phyloP scores from a whole-genome alignment of 169 alveolate species.

The Eimeria maxima region DNA sequence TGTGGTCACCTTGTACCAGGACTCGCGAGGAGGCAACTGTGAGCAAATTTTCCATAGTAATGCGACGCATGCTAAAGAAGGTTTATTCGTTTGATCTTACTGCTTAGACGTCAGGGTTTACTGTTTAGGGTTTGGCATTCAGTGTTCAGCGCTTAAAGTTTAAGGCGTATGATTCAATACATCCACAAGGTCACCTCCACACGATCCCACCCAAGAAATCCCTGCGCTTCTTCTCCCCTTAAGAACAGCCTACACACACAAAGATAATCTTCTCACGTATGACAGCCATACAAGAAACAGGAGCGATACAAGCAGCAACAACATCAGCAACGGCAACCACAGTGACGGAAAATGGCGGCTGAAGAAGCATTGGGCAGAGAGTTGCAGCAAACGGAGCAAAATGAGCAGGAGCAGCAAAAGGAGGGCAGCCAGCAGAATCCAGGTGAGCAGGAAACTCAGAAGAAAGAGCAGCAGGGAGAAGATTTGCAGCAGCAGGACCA shows the following conservation, averaged over 20 bases:
- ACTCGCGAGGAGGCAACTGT: neutral
- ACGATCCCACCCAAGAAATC: neutral
- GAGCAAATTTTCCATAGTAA: too few relatives aligned
- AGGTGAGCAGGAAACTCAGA: neutral
- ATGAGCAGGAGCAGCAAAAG: neutral
- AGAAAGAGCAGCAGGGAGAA: neutral
- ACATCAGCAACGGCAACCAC: neutral
- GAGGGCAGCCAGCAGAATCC: neutral
- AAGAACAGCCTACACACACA: neutral
- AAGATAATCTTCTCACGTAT: neutral
- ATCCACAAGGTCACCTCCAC: neutral
- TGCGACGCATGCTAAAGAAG: too few relatives aligned
- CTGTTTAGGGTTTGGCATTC: neutral
- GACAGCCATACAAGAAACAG: neutral
- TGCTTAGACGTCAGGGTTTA: neutral
- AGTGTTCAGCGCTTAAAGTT: neutral
- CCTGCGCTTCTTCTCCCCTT: neutral
- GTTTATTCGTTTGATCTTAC: too few relatives aligned
- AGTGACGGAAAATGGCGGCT: conserved; percentile 2
- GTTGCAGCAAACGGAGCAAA: conserved; percentile 4
- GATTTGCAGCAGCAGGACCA: neutral
- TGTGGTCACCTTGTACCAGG: neutral
- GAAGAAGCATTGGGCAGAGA: neutral
- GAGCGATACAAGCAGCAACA: neutral
- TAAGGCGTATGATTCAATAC: neutral